Evolutionary conservation across 2,329 filamentous ascomycete genomes (phyloP).

Genomic region (Lasiodiplodia sp.): DNA sequence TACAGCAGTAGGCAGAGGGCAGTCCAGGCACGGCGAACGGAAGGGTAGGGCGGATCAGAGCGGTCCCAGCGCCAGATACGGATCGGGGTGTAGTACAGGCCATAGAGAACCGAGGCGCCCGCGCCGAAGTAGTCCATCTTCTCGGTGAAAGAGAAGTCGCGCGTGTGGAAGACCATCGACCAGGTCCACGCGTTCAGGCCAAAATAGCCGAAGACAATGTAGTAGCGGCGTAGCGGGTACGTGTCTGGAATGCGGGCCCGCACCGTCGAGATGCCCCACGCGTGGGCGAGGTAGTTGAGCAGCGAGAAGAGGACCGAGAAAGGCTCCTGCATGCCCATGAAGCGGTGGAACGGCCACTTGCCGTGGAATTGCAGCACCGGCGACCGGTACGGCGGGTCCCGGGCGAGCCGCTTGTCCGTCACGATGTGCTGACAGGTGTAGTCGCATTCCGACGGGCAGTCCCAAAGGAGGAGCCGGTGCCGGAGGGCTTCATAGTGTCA

Average conservation of each 20-base stretch:
- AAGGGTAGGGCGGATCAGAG: constrained; percentile 51
- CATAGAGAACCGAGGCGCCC: constrained; percentile 88
- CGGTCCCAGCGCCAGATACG: constrained; percentile 84
- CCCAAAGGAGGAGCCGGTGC: constrained; percentile 89
- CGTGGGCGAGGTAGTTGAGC: constrained; percentile 88
- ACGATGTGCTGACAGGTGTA: constrained; percentile 96
- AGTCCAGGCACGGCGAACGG: constrained; percentile 77
- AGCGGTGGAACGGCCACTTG: constrained; percentile 95
- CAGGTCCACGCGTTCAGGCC: constrained; percentile 86
- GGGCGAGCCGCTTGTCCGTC: constrained; percentile 73
- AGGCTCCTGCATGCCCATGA: constrained; percentile 93
- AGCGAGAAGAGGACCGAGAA: constrained; percentile 92
- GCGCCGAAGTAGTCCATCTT: constrained; percentile 96
- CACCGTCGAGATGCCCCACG: constrained; percentile 75
- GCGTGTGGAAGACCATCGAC: constrained; percentile 89
- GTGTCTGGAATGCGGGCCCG: constrained; percentile 71
- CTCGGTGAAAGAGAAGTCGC: constrained; percentile 86
- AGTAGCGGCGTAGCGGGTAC: constrained; percentile 83
- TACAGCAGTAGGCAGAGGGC: constrained; percentile 75
- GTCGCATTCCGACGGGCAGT: constrained; percentile 93
- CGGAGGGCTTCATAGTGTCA: constrained; percentile 68
- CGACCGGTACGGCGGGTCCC: constrained; percentile 68
- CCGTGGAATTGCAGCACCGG: constrained; percentile 92
- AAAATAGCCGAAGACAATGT: constrained; percentile 79
- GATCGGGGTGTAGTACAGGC: constrained; percentile 83